Evolutionary conservation across 2,329 filamentous ascomycete species (phyloP).

Genomic region (Nakataea oryzae): DNA sequence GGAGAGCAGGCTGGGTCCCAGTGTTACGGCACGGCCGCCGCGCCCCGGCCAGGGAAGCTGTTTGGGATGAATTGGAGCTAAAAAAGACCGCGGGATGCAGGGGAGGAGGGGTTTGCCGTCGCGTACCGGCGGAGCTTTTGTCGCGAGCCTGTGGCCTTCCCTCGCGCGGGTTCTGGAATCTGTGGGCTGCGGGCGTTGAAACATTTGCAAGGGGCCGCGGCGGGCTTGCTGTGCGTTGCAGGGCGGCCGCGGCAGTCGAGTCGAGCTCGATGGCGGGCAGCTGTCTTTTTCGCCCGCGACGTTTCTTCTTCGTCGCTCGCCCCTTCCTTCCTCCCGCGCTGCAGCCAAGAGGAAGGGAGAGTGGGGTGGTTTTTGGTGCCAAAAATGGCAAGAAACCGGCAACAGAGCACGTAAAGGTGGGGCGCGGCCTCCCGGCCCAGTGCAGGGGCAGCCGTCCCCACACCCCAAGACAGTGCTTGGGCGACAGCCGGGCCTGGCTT

Average conservation of each 20-base stretch:
- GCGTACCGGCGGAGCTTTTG: neutral
- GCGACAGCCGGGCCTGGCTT: neutral
- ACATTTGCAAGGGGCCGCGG: neutral
- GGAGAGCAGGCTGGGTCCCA: neutral
- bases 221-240: no score
- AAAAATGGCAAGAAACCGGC: neutral
- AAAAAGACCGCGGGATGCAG: neutral
- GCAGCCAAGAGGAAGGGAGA: no score
- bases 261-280: no score
- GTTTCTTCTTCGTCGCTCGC: no score
- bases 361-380: neutral
- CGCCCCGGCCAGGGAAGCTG: neutral
- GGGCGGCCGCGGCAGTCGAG: no score
- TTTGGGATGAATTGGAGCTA: neutral
- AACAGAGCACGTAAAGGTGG: neutral
- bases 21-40: neutral
- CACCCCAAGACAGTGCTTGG: neutral
- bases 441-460: no score
- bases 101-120: no score
- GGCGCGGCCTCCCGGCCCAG: no score
- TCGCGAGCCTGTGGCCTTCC: neutral
- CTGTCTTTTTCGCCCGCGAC: no score
- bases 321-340: neutral
- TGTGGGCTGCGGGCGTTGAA: neutral
- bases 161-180: neutral